Evolutionary conservation across 2,329 filamentous ascomycete genomes (phyloP).

Genomic region (Fusarium miscanthi): DNA sequence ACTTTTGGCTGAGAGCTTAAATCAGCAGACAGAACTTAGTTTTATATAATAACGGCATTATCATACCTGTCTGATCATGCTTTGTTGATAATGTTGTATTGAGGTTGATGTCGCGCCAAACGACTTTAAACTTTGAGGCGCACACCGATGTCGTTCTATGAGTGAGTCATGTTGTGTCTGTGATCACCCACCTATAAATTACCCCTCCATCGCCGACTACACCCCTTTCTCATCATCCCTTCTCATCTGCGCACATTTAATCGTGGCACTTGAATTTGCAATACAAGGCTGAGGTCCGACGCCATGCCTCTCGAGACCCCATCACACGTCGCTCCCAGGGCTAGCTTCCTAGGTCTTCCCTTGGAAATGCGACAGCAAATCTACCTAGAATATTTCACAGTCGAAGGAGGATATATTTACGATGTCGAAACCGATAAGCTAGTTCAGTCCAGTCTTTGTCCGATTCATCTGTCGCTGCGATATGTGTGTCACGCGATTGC

Average conservation of each 20-base stretch:
- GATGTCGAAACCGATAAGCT: not conserved
- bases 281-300: accelerated
- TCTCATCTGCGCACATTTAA: not conserved
- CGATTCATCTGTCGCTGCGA: slow-evolving; percentile 2
- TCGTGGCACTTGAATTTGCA: accelerated
- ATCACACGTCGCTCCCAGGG: not conserved
- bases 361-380: slow-evolving; percentile 18
- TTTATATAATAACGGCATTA: no score
- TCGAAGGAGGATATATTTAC: slow-evolving; percentile 11
- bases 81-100: no score
- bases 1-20: no score
- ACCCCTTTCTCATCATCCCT: accelerated
- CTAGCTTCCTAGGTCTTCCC: slow-evolving; percentile 3
- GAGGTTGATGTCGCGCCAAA: no score
- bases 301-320: not conserved
- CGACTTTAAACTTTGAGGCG: not conserved
- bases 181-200: not conserved
- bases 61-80: no score
- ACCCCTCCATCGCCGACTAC: not conserved
- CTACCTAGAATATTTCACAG: slow-evolving; percentile 12
- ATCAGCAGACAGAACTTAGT: no score
- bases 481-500: not conserved
- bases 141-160: not conserved
- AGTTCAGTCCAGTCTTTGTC: not conserved
- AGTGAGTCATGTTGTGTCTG: not conserved